phyloP scores from a whole-genome alignment of 495 filamentous ascomycete genomes.

The Glarea lozoyensis region DNA sequence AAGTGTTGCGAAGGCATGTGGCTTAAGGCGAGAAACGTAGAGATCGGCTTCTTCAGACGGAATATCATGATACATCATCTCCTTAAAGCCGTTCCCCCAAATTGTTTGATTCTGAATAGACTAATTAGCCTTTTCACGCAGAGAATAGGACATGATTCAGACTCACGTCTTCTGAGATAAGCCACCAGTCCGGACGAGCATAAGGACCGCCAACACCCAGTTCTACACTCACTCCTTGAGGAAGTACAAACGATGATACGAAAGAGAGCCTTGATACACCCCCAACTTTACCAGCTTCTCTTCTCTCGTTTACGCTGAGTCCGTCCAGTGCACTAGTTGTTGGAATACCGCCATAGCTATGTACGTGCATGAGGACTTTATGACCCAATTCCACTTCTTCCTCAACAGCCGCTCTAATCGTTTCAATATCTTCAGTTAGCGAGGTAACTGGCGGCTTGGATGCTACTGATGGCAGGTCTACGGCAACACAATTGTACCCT shows the following conservation, averaged over 20 bases:
- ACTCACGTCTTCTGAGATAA: constrained; percentile 1
- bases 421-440: constrained; percentile 11
- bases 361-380: constrained; percentile 10
- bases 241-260: constrained; percentile 6
- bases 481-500: constrained; percentile 23
- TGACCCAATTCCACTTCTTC: constrained; percentile 12
- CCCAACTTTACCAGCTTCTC: constrained; percentile 7
- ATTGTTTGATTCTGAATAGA: background rate
- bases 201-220: background rate
- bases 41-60: constrained; percentile 1
- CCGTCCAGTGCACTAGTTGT: constrained; percentile 11
- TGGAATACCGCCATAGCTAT: constrained; percentile 11
- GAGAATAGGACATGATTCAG: background rate
- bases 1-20: constrained; percentile 9
- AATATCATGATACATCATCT: constrained; percentile 11
- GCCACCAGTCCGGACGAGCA: background rate
- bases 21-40: constrained; percentile 3
- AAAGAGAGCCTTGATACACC: constrained; percentile 10
- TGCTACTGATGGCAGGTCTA: constrained; percentile 21
- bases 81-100: constrained; percentile 3
- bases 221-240: constrained; percentile 1
- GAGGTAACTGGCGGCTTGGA: background rate
- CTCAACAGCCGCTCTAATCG: constrained; percentile 6
- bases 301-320: constrained; percentile 7
- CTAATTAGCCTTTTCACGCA: background rate